Evolutionary conservation across 1,139 yeast species (phyloP), one percentile per base, ranked within the genome.

Genomic region (Geotrichum fermentans): DNA sequence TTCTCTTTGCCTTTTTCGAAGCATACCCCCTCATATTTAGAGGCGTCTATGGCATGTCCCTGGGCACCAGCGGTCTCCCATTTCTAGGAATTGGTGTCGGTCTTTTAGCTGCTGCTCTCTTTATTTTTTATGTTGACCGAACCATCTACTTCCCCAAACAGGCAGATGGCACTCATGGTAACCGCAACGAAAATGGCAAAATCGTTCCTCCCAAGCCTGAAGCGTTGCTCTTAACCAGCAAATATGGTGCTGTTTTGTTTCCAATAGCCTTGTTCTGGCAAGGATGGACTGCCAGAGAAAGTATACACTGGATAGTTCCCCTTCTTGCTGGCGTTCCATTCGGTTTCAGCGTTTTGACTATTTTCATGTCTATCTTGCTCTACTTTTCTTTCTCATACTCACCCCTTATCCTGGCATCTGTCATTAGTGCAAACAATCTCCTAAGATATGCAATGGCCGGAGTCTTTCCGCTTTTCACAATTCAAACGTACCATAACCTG

Each of bases 251-350:
- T 1, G 63, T 82, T 29, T 74, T 78, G 17, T 69, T 85, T 54
- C 90, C 90, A 14, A 70, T 80, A 40, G 75, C 87, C 0, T 71
- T 85, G 52, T 85, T 85, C 66, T 85, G 94, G 94, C 72, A 84
- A 52, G 95, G 83, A n/a, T 85, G 95, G 95, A 75, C 90, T 3
- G 77, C 86, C 13, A 74, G 78, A 60, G 52, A 53, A 11, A 55
- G 61, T 7, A 79, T 85, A 24, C 92, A 83, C 62, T 84, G 89
- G 88, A 80, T 83, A 72, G 84, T 79, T 10, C 89, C 95, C 16
- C 71, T 80, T 26, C 77, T 82, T 26, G 79, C 90, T 0, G 92
- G 89, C 54, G 74, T 81, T 39, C 87, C 89, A 29, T 84, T 85
- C 61, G 95, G 94, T 0, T 82, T 82, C 62, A 85, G 89, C 3